These are phyloP conservation scores for Rhazya stricta DNA, from an alignment of 257 asterid species.

Conservation along the genomic window DNA sequence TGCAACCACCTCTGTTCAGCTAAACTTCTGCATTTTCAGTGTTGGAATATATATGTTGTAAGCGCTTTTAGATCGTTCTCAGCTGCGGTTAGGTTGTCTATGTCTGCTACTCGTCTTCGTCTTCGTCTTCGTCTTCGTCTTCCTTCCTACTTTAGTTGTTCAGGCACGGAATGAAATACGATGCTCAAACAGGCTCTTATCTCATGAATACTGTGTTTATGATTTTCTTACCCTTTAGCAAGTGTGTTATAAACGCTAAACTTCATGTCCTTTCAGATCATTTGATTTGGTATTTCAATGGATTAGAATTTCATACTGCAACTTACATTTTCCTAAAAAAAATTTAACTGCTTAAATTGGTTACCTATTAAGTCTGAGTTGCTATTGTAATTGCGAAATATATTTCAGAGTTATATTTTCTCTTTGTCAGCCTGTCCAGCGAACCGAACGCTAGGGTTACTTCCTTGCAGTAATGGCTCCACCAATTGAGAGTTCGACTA, in stretches of 20 bases:
- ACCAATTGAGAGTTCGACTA: conserved; percentile 52
- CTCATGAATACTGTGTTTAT: neutral
- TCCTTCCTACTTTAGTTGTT: neutral
- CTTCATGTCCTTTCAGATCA: neutral
- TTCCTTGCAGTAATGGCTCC: conserved; percentile 59
- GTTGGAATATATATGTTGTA: neutral
- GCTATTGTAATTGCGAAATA: neutral
- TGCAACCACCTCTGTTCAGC: neutral
- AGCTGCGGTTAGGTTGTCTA: neutral
- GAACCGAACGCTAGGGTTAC: too few relatives aligned
- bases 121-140: neutral
- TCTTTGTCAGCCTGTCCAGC: conserved; percentile 20
- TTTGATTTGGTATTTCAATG: neutral
- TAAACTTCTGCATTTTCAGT: neutral
- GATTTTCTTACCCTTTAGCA: neutral
- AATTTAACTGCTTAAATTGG: neutral
- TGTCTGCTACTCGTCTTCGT: neutral
- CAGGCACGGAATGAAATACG: neutral
- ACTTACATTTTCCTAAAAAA: neutral
- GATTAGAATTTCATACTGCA: neutral
- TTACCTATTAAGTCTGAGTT: neutral
- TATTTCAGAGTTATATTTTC: conserved; percentile 8
- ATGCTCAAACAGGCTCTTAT: neutral
- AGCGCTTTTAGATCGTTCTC: neutral
- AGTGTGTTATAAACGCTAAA: neutral